Evolutionary conservation across 2,329 filamentous ascomycete species (phyloP).

Genomic region (Stagonosporopsis vannaccii): DNA sequence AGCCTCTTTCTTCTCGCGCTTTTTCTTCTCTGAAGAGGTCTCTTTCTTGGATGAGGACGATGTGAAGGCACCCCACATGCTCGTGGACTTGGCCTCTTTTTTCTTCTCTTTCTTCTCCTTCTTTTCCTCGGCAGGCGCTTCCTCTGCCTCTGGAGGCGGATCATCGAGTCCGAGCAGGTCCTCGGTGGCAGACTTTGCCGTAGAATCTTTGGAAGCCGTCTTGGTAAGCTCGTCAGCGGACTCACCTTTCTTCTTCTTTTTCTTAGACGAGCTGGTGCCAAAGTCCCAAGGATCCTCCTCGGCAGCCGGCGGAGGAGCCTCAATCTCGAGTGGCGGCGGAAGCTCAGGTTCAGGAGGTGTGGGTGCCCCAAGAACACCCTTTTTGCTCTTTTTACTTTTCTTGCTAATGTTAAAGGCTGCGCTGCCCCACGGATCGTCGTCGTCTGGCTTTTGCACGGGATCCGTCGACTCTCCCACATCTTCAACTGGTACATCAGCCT

Average conservation of each 20-base stretch:
- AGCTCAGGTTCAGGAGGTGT: slow-evolving; percentile 52
- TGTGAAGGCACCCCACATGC: slow-evolving; percentile 31
- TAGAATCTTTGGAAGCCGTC: slow-evolving; percentile 37
- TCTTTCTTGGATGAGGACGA: slow-evolving; percentile 43
- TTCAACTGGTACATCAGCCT: slow-evolving; percentile 51
- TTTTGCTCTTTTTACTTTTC: slow-evolving; percentile 64
- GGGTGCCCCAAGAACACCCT: slow-evolving; percentile 58
- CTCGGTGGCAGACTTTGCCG: slow-evolving; percentile 44
- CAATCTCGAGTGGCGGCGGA: slow-evolving; percentile 63
- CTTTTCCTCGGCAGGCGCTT: slow-evolving; percentile 29
- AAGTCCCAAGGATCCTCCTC: slow-evolving; percentile 44
- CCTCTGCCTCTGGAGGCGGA: slow-evolving; percentile 29
- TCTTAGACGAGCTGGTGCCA: slow-evolving; percentile 35
- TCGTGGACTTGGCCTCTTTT: slow-evolving; percentile 34
- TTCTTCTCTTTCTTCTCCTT: slow-evolving; percentile 40
- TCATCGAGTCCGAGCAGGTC: slow-evolving; percentile 45
- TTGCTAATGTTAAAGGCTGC: slow-evolving; percentile 54
- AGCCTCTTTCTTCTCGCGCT: slow-evolving; percentile 47
- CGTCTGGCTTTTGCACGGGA: slow-evolving; percentile 55
- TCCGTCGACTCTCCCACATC: slow-evolving; percentile 51
- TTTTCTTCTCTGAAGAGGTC: slow-evolving; percentile 38
- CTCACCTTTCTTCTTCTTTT: slow-evolving; percentile 47
- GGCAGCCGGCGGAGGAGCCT: slow-evolving; percentile 47
- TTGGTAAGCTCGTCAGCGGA: slow-evolving; percentile 40
- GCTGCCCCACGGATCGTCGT: slow-evolving; percentile 50